Percentiles rank a stretch among this genome's conserved stretches.
Conservation (phyloP, 1,284 basidiomycete species). For the Takashimella koratensis region DNA sequence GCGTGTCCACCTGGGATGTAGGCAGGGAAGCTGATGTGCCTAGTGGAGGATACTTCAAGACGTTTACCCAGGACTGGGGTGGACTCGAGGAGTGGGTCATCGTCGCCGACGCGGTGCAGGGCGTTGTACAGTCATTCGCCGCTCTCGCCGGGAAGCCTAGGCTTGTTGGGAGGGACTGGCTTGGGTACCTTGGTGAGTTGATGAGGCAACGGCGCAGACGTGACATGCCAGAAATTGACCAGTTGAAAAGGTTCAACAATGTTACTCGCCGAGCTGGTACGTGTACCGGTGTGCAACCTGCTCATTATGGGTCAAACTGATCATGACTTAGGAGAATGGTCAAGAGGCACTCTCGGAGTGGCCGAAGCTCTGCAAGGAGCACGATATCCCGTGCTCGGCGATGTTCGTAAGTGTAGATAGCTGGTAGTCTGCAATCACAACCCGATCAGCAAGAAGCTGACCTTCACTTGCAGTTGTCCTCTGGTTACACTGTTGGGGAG, state of each 20-base stretch:
- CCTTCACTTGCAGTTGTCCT: neutral
- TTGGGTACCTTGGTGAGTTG: constrained; percentile 44
- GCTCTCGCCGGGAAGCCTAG: constrained; percentile 42
- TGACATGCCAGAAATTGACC: constrained; percentile 18
- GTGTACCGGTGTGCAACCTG: constrained; percentile 26
- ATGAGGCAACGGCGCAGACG: too few species aligned
- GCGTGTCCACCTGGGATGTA: constrained; percentile 19
- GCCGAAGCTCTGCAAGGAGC: constrained; percentile 30
- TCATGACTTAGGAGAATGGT: constrained; percentile 36
- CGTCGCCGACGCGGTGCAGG: constrained; percentile 34
- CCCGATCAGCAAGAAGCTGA: too few species aligned
- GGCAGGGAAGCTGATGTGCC: constrained; percentile 30
- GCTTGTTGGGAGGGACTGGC: constrained; percentile 45
- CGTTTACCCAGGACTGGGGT: constrained; percentile 43
- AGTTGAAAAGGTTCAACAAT: constrained; percentile 16
- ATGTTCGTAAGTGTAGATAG: neutral
- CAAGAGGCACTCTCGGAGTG: constrained; percentile 35
- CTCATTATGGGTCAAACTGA: constrained; percentile 27
- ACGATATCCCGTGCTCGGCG: constrained; percentile 35
- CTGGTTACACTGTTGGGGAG: constrained; percentile 1
- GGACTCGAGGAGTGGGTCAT: constrained; percentile 47
- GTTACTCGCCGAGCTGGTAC: constrained; percentile 20
- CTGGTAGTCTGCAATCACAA: too few species aligned
- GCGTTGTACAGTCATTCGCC: constrained; percentile 31
- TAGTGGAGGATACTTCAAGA: constrained; percentile 46